Evolutionary conservation across 371 early-diverging fungal species (phyloP), one percentile per base, ranked within the genome.

Genomic region (Cokeromyces recurvatus): DNA sequence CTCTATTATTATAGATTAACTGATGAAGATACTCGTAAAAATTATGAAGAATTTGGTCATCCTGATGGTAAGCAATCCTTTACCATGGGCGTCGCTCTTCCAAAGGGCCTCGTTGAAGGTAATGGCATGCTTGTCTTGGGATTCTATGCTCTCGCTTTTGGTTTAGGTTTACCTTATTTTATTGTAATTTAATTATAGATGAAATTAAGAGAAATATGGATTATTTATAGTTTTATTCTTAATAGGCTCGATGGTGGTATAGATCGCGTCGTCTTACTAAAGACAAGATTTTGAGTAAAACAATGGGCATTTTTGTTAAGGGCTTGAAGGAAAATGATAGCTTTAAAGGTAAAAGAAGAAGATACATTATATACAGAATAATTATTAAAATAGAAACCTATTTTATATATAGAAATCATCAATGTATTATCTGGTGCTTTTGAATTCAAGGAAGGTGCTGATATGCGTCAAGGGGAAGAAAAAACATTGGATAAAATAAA

Each of bases 21-120:
- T 3, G 90, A 97, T 63, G 91, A 91, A 9, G 92, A 84, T 50
- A 86, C 87, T 2, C 81, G 91, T 46, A 84, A 83, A 57, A 92
- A 90, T 66, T 97, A 84, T 70, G 95, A 94, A 53, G 90, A 95
- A 66, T 94, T 79, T 52, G 97, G 97, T 38, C 91, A 97, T 63
- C 97, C 98, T 14, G 98, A 97, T 65, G 98, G 98, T 21, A 90
- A 85, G 55, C 86, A 88, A 66, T 84, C 92, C n/a, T 82, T 86
- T 48, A 77, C 87, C 21, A 85, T 94, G 79, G 96, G 97, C 40
- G 90, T 97, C 51, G 98, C 98, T 2, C 81, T 97, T 25, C 98
- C 98, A 14, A 78, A 81, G 38, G 86, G 87, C 68, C 71, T 98
- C 15, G 92, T 96, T 4, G 91, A 91, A 57, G 81, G 88, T 19